phyloP scores from a whole-genome alignment of 345 rosid genomes.

The Odontarrhena argentea region DNA sequence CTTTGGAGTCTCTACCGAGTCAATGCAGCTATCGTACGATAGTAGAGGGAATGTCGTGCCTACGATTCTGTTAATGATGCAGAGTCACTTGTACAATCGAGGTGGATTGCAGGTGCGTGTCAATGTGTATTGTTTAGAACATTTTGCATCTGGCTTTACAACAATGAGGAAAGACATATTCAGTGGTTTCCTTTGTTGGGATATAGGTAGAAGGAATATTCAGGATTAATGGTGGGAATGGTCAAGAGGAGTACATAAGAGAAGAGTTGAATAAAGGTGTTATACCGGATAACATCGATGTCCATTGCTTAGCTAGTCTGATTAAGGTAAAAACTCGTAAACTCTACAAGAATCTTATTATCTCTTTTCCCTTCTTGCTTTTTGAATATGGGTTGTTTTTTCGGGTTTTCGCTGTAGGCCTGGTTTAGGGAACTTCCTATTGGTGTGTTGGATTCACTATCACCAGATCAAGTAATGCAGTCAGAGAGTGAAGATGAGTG shows the following conservation, averaged over 20 bases:
- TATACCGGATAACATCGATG: conserved; percentile 72
- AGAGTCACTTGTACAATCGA: conserved; percentile 78
- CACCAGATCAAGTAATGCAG: conserved; percentile 86
- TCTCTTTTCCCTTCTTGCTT: background rate
- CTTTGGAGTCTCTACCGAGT: conserved; percentile 94
- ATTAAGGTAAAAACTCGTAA: conserved; percentile 63
- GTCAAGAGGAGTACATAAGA: conserved; percentile 89
- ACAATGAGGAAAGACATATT: background rate
- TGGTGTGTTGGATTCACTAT: conserved; percentile 83
- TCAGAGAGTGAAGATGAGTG: conserved; percentile 91
- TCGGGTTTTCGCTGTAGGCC: conserved; percentile 56
- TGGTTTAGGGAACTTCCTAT: conserved; percentile 99
- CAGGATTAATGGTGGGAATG: conserved; percentile 86
- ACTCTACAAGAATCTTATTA: background rate
- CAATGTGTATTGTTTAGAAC: background rate
- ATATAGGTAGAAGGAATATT: conserved; percentile 94
- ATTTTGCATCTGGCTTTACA: background rate
- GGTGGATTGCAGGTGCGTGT: conserved; percentile 74
- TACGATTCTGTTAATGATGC: conserved; percentile 88
- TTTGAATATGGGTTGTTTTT: background rate
- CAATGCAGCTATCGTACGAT: conserved; percentile 95
- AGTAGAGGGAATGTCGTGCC: conserved; percentile 91
- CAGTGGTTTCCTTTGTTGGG: background rate
- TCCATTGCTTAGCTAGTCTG: conserved; percentile 95
- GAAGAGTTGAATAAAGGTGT: conserved; percentile 84